phyloP scores from a whole-genome alignment of 2,329 filamentous ascomycete genomes.

The Fusarium paranaense region DNA sequence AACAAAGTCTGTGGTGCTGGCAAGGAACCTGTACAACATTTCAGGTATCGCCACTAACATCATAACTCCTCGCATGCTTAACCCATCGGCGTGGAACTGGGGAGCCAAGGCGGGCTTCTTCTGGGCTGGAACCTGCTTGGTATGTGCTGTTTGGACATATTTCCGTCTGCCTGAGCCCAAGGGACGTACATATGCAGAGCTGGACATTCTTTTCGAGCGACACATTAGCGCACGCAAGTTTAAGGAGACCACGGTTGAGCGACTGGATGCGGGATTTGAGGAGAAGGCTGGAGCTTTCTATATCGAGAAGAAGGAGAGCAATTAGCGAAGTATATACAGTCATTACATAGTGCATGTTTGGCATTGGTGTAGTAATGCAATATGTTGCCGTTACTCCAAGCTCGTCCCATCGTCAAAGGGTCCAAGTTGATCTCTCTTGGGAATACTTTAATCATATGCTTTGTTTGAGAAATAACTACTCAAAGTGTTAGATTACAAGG shows the following conservation, averaged over 20 bases:
- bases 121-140: constrained; percentile 58
- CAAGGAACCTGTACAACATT: constrained; percentile 61
- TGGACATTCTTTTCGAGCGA: constrained; percentile 66
- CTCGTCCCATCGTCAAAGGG: background rate
- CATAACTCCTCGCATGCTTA: constrained; percentile 60
- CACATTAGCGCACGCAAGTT: constrained; percentile 57
- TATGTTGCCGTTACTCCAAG: background rate
- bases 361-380: background rate
- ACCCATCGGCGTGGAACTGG: constrained; percentile 59
- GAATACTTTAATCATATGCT: background rate
- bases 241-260: constrained; percentile 45
- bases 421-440: background rate
- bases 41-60: constrained; percentile 60
- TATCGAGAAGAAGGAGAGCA: constrained; percentile 21
- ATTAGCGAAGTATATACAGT: background rate
- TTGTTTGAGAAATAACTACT: background rate
- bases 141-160: constrained; percentile 62
- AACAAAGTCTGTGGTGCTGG: constrained; percentile 59
- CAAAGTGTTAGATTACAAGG: background rate
- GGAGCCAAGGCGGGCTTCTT: constrained; percentile 61
- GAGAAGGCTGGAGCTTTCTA: constrained; percentile 36
- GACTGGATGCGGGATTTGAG: constrained; percentile 37
- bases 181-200: constrained; percentile 64
- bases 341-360: background rate
- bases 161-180: constrained; percentile 67